Base-by-base conservation (phyloP, 1,284 basidiomycete species). In the Melampsora abietis-canadensis region DNA sequence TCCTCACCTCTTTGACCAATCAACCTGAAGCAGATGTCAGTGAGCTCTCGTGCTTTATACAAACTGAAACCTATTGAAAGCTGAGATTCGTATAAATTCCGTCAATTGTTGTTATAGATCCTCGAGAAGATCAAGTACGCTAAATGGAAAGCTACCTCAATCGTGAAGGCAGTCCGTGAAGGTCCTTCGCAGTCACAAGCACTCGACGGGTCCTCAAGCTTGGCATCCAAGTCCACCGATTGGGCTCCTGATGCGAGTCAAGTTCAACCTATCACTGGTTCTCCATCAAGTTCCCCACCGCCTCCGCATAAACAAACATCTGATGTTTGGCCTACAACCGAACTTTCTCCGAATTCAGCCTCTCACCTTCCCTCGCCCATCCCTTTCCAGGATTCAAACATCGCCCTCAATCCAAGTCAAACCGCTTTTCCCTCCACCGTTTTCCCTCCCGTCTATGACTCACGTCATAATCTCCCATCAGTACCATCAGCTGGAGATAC, bases 121-220 rank as follows among this genome's bases (percentile, higher is more conserved):
- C 85, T 86, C 76, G 89, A 89, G 77, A 94, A 93, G 83, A 87
- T 92, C 67, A 88, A 87, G 70, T 95, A 95, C 82, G 86, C 92
- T 7, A 94, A 94, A 82, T 94, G 92, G 92, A 94, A 93, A 81
- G 92, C 92, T 40, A 87, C 89, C 6, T 91, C 94, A 77, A 92
- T 95, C 54, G 87, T 89, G 21, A 94, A 91, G 81, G 91, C 92
- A 1, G 87, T 92, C 80, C 87, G 92, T n/a, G 92, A 94, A 81
- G 81, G 82, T 63, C 81, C 44, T 62, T 34, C 7, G 15, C 60
- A 24, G 63, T 61, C 19, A n/a, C 76, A 34, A 48, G 47, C 34
- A 77, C 80, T 72, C 74, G 77, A 64, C 46, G 61, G 24, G 12
- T 77, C 64, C 68, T 34, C 62, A 17, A 17, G n/a, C 17, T 21